phyloP scores from a whole-genome alignment of 257 asterid species.

The Primulina huaijiensis region DNA sequence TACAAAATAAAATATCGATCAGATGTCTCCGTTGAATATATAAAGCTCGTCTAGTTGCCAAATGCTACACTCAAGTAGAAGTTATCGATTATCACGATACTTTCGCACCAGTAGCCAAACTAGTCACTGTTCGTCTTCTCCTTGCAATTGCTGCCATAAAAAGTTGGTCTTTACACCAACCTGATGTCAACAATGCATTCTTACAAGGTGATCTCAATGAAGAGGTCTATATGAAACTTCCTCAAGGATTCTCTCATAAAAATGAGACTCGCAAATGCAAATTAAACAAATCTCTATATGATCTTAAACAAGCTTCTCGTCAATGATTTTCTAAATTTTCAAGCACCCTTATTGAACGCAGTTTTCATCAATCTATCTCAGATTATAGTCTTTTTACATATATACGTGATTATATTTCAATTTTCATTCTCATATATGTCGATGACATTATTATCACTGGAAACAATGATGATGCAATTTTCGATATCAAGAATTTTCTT shows the following conservation, averaged over 20 bases:
- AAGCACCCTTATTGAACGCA: background rate
- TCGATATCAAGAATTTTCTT: background rate
- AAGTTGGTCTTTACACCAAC: too few species aligned
- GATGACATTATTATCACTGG: conserved; percentile 7
- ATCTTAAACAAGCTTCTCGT: conserved; percentile 10
- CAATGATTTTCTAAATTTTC: too few species aligned
- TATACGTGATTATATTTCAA: background rate
- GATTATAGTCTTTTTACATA: background rate
- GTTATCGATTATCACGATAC: too few species aligned
- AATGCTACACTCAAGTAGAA: too few species aligned
- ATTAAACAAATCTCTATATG: conserved; percentile 2
- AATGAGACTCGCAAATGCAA: background rate
- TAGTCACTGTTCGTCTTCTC: too few species aligned
- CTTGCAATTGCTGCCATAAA: too few species aligned
- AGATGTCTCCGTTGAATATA: too few species aligned
- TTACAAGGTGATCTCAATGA: background rate
- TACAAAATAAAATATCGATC: too few species aligned
- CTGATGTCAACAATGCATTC: too few species aligned
- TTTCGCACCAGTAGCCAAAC: too few species aligned
- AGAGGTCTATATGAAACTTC: conserved; percentile 9
- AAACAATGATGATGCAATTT: background rate
- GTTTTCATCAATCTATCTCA: background rate
- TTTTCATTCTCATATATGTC: background rate
- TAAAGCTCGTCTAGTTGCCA: too few species aligned
- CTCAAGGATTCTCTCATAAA: background rate